Conservation (phyloP, 495 filamentous ascomycete species). For the Talaromyces nanjingensis region DNA sequence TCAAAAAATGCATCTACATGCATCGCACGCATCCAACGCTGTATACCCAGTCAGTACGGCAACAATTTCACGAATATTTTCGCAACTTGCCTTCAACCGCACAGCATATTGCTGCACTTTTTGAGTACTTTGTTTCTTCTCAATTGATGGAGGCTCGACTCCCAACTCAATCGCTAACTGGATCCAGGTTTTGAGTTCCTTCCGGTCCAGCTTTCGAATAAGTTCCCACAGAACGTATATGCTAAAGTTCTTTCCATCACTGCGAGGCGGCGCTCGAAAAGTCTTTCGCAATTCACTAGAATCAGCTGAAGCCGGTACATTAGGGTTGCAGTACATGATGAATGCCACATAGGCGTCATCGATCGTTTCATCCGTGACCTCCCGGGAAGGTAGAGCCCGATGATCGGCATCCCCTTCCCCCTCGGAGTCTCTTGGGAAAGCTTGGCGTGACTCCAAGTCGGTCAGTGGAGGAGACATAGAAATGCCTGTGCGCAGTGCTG, state of each 20-base stretch:
- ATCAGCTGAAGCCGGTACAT: slow-evolving; percentile 63
- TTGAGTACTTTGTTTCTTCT: slow-evolving; percentile 88
- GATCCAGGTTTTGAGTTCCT: slow-evolving; percentile 96
- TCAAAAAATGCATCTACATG: slow-evolving; percentile 97
- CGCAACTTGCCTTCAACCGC: slow-evolving; percentile 66
- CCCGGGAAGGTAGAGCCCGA: slow-evolving; percentile 55
- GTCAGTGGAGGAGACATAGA: slow-evolving; percentile 31
- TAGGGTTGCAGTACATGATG: slow-evolving; percentile 87
- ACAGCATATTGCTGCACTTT: slow-evolving; percentile 98
- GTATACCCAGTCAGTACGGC: slow-evolving; percentile 9
- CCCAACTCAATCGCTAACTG: slow-evolving; percentile 83
- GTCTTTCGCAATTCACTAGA: slow-evolving; percentile 67
- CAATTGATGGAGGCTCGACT: slow-evolving; percentile 76
- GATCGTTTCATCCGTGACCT: slow-evolving; percentile 66
- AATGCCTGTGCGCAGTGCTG: slow-evolving; percentile 29
- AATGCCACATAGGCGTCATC: slow-evolving; percentile 85
- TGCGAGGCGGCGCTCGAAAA: slow-evolving; percentile 81
- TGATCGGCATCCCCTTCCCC: slow-evolving; percentile 25
- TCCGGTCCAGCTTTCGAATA: slow-evolving; percentile 72
- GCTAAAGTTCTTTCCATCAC: slow-evolving; percentile 87
- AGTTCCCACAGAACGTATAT: slow-evolving; percentile 76
- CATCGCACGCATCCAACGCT: slow-evolving; percentile 99
- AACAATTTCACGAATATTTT: background rate
- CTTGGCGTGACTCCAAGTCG: slow-evolving; percentile 24
- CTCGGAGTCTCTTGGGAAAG: slow-evolving; percentile 25